A percentile compares a stretch with the other conserved stretches of the same genome.
Evolutionary conservation across 2,329 filamentous ascomycete genomes (phyloP).

Genomic region (Thermothelomyces thermophilus): DNA sequence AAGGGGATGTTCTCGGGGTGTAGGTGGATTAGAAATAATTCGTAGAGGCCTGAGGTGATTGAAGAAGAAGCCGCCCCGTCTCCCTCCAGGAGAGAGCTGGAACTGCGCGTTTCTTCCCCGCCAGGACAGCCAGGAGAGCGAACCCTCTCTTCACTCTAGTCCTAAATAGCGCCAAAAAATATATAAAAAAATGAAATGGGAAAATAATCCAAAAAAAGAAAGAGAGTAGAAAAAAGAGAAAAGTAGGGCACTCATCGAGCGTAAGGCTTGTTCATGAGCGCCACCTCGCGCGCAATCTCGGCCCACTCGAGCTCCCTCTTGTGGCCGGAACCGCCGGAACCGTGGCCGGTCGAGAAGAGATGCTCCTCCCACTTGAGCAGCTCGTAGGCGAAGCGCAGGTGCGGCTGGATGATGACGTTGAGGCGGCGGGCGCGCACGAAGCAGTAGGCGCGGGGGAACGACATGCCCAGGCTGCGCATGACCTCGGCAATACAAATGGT

Average conservation of each 20-base stretch:
- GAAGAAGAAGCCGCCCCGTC: no score
- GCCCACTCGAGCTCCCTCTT: slow-evolving; percentile 86
- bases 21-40: no score
- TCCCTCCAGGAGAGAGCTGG: no score
- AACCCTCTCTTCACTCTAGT: no score
- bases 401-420: slow-evolving; percentile 97
- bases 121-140: no score
- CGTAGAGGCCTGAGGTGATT: no score
- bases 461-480: slow-evolving; percentile 74
- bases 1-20: no score
- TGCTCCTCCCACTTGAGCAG: slow-evolving; percentile 91
- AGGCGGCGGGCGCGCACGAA: slow-evolving; percentile 87
- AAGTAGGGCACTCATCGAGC: slow-evolving; percentile 40
- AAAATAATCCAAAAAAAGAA: no score
- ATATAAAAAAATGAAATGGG: no score
- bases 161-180: no score
- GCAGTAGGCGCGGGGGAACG: slow-evolving; percentile 90
- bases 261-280: slow-evolving; percentile 93
- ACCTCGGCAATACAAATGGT: slow-evolving; percentile 99
- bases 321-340: slow-evolving; percentile 39
- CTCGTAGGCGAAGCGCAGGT: slow-evolving; percentile 91
- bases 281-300: slow-evolving; percentile 81
- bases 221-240: no score
- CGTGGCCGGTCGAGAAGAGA: slow-evolving; percentile 39
- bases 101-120: no score